A percentile compares a stretch with the other conserved stretches of the same genome.
Evolutionary conservation across 441 rosid genomes (phyloP).

Genomic region (Erodium trifolium): DNA sequence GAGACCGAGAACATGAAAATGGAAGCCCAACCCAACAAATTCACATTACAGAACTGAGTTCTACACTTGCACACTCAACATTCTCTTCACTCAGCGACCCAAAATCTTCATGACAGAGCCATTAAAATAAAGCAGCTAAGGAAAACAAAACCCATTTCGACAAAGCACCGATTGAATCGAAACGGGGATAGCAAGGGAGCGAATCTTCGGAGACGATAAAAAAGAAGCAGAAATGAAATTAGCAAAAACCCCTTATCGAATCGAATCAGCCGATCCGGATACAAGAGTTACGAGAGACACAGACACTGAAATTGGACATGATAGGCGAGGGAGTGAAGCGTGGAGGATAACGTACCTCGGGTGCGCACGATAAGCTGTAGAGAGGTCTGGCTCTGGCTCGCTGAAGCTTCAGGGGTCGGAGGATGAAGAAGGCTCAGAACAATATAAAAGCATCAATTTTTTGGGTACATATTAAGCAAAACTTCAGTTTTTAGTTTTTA

Average conservation of each 20-base stretch:
- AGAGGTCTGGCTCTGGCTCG: not conserved
- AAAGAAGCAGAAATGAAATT: not conserved
- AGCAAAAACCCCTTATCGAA: not conserved
- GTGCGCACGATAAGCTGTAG: slow-evolving; percentile 1
- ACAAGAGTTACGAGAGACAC: not conserved
- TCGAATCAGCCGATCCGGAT: not conserved
- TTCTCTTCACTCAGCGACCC: not conserved
- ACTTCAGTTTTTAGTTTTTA: no score
- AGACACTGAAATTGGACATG: not conserved
- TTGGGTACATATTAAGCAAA: no score
- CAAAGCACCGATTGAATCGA: not conserved
- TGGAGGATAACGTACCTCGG: slow-evolving; percentile 1
- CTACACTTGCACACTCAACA: not conserved
- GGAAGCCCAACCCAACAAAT: not conserved
- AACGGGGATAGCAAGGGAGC: not conserved
- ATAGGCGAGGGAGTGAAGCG: not conserved
- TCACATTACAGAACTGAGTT: not conserved
- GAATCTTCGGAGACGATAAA: not conserved
- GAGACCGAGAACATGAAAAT: not conserved
- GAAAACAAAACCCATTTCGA: not conserved
- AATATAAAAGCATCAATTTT: not conserved
- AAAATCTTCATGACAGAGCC: not conserved
- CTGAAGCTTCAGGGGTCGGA: not conserved
- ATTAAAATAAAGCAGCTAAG: not conserved
- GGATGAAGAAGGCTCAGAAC: not conserved